Evolutionary conservation across 2,329 filamentous ascomycete species (phyloP), one percentile per base, ranked within the genome.

Genomic region (Arthrobotrys sinensis): DNA sequence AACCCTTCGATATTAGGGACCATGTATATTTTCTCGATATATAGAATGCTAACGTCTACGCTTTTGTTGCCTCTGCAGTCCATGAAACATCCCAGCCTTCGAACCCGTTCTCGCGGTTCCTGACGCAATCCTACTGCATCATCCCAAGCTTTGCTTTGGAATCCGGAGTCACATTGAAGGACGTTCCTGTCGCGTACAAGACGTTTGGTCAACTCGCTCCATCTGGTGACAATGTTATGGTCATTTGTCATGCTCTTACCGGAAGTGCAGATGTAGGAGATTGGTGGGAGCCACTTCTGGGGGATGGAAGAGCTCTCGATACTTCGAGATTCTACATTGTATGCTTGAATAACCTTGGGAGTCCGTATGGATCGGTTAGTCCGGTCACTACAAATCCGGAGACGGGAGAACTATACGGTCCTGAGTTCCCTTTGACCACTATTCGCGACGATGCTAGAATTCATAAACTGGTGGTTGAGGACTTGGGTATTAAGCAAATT

Each of bases 381-480:
- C 93, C 93, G 0, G 92, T 95, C 66, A 99, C 96, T 1, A 81
- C 82, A 8, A 80, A 83, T 64, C 91, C 91, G 81, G 96, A 93
- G 84, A 91, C 97, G 82, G 94, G 94, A 12, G 89, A 96, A 81
- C 89, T 89, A 81, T 99, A 99, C 83, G 96, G 96, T 0, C 96
- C 96, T 0, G 96, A 99, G 83, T 99, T 99, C 81, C 96, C 96
- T 55, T 86, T 99, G 80, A 97, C 96, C 0, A 98, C 96, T 0
- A 93, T 99, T 80, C 88, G 95, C 80, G 96, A 99, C 83, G 96
- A 99, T 86, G 95, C 98, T 66, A 94, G 91, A 80, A 87, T 96
- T 57, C 94, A 96, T 86, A 93, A 91, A 84, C 85, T 95, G 38
- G 85, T 96, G 6, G 87, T 96, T 7, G 92, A 96, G 82, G 92